Evolutionary conservation across 2,329 filamentous ascomycete species (phyloP).

Genomic region (Albophoma yamanashiensis): DNA sequence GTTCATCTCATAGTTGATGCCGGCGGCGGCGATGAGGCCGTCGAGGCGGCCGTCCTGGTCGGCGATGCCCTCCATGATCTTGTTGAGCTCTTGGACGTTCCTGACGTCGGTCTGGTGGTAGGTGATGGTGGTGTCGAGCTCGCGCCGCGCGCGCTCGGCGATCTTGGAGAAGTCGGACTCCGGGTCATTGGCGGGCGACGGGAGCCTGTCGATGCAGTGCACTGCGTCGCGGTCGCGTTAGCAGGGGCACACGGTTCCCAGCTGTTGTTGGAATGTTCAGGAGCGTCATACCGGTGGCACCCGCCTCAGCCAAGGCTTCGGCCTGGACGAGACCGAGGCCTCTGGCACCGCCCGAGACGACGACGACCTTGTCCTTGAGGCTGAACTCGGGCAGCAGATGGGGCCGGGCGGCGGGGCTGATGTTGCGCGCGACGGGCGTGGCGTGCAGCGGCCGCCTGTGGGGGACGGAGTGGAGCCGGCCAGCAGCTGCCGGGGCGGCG

Average conservation of each 20-base stretch:
- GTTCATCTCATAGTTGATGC: conserved; percentile 72
- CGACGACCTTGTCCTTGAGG: conserved; percentile 60
- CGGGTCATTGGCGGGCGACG: conserved; percentile 32
- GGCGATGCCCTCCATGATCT: conserved; percentile 57
- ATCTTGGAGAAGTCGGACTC: conserved; percentile 52
- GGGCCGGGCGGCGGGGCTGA: conserved; percentile 9
- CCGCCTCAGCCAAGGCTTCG: conserved; percentile 70
- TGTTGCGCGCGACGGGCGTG: conserved; percentile 8
- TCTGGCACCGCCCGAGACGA: conserved; percentile 67
- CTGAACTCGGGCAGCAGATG: conserved; percentile 60
- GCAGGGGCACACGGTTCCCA: too few relatives aligned
- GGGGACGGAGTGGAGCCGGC: conserved; percentile 3
- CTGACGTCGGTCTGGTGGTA: conserved; percentile 78
- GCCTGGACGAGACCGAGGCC: conserved; percentile 70
- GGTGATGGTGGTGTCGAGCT: conserved; percentile 56
- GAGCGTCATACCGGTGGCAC: conserved; percentile 46
- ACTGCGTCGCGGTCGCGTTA: conserved; percentile 28
- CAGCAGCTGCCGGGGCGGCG: conserved; percentile 2
- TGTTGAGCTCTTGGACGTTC: conserved; percentile 56
- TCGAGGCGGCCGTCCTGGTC: conserved; percentile 62
- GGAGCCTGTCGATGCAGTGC: conserved; percentile 54
- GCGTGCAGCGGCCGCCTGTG: conserved; percentile 10
- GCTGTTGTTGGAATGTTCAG: too few relatives aligned
- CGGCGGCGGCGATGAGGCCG: conserved; percentile 60
- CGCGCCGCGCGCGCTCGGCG: conserved; percentile 49